Evolutionary conservation across 371 early-diverging fungal species (phyloP).

Genomic region (Mucor irregularis): DNA sequence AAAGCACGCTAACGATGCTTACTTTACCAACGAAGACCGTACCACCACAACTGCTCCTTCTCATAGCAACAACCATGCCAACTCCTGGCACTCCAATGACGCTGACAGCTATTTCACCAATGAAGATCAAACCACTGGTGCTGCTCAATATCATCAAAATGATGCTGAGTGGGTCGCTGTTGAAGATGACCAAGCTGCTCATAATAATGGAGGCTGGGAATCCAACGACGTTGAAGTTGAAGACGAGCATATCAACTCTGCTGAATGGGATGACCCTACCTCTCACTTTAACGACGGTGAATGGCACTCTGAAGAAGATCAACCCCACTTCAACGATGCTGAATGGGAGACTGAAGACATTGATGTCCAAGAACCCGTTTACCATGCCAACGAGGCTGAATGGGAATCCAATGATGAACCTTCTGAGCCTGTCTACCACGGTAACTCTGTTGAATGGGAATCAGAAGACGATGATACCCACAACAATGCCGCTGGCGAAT

Average conservation of each 20-base stretch:
- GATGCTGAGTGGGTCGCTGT: constrained; percentile 24
- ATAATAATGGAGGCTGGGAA: constrained; percentile 26
- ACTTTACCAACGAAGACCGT: constrained; percentile 19
- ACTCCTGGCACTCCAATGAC: constrained; percentile 10
- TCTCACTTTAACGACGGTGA: constrained; percentile 3
- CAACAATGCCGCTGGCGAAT: constrained; percentile 4
- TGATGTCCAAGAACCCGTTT: constrained; percentile 4
- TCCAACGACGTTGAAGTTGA: constrained; percentile 19
- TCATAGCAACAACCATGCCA: neutral
- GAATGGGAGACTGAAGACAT: constrained; percentile 16
- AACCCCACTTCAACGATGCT: neutral
- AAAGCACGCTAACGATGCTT: constrained; percentile 5
- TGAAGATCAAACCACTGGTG: constrained; percentile 11
- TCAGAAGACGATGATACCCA: constrained; percentile 1
- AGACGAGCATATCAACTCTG: neutral
- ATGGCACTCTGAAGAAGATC: constrained; percentile 10
- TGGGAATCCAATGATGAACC: neutral
- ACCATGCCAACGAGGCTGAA: constrained; percentile 5
- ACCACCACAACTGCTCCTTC: too few relatives aligned
- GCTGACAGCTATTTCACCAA: constrained; percentile 32
- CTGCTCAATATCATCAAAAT: constrained; percentile 11
- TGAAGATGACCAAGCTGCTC: constrained; percentile 10
- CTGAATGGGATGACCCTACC: neutral
- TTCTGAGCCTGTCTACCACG: neutral
- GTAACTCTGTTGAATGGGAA: neutral